Evolutionary conservation across 768 basidiomycete genomes (phyloP), one percentile per base, ranked within the genome.

Genomic region (Candolleomyces eurysporus): DNA sequence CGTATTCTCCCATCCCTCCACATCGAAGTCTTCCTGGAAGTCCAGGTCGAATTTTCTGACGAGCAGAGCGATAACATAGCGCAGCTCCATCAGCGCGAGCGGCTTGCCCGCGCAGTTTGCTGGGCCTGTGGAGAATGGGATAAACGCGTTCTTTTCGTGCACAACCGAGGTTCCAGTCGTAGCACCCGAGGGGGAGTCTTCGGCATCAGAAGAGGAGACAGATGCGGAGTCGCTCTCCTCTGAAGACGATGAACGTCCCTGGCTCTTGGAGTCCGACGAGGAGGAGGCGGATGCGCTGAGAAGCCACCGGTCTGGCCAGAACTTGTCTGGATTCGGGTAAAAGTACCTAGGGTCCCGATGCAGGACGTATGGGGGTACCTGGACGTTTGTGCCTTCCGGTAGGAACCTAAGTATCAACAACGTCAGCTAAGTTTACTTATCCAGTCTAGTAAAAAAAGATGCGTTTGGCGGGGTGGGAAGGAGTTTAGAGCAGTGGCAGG

Each of bases 51-150:
- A 63, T 32, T 54, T 52, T 7, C 56, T 48, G 9, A 63, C 26
- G 2, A 64, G 50, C 40, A 61, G 19, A 9, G 55, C 59, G 6
- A 59, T 57, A 7, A 64, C 51, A 30, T 62, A 46, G 45, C 75
- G 67, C 67, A 79, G 64, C 53, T 79, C 76, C 61, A 73, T 65
- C 59, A 71, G 62, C 2, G 76, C 77, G 46, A 79, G 57, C 52
- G 68, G 68, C 48, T 68, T 78, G 21, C 83, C 83, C 3, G 75
- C 79, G 65, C 85, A 86, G 64, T 80, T 81, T 13, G 77, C 74
- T 14, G 82, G 82, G 0, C 84, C 84, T 48, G 70, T 68, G 32
- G 76, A 76, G 62, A 77, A 79, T 4, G 77, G 77, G 31, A 78
- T 73, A 40, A 61, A 64, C 0, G 61, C 63, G 10, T 21, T 57